A percentile compares a stretch with the other conserved stretches of the same genome.
These are phyloP conservation scores for Mycosphaerella sp. DNA, from an alignment of 2,329 filamentous ascomycete genomes.

Conservation along the genomic window DNA sequence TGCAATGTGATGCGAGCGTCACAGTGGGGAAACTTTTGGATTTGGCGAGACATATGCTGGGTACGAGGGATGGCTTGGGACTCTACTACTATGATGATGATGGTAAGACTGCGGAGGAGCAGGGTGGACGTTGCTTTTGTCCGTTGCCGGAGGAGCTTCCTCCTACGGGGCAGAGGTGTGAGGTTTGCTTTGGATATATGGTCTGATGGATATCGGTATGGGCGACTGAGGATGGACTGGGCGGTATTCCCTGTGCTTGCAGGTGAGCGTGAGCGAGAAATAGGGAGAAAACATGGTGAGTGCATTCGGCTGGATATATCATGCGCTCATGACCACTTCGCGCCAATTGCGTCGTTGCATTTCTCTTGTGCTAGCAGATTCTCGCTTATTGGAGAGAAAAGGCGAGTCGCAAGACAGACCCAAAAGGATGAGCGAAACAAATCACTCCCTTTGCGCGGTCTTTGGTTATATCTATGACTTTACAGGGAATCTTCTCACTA, in stretches of 20 bases:
- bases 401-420: too few species aligned
- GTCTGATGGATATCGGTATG: too few species aligned
- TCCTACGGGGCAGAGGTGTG: neutral
- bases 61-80: neutral
- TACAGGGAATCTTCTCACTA: conserved; percentile 33
- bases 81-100: neutral
- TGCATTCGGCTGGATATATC: too few species aligned
- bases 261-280: neutral
- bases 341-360: too few species aligned
- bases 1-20: neutral
- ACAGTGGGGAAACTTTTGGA: neutral
- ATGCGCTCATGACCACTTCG: too few species aligned
- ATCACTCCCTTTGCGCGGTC: too few species aligned
- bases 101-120: neutral
- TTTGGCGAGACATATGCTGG: neutral
- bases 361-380: too few species aligned
- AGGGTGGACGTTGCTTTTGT: neutral
- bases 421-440: too few species aligned
- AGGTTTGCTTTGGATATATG: neutral
- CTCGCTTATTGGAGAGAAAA: too few species aligned
- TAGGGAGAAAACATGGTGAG: too few species aligned
- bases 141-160: neutral
- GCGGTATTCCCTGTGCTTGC: neutral
- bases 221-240: too few species aligned
- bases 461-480: neutral